These are phyloP conservation scores for Quercus tomentella DNA, from an alignment of 331 rosid species.

Conservation along the genomic window DNA sequence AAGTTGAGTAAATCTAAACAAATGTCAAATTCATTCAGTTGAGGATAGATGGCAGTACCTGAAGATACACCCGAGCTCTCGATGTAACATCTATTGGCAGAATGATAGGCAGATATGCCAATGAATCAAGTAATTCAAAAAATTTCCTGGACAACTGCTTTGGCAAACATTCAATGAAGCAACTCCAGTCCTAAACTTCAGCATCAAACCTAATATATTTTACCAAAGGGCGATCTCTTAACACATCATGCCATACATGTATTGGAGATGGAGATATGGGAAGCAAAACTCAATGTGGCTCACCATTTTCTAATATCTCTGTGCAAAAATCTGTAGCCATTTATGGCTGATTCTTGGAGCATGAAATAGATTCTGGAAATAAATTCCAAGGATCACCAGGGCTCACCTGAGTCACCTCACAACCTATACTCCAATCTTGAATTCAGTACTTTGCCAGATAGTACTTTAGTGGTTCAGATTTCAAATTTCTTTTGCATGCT, in stretches of 20 bases:
- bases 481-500: slow-evolving; percentile 15
- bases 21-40: neutral
- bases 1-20: neutral
- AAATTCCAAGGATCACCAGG: neutral
- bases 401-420: neutral
- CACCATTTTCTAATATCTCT: slow-evolving; percentile 32
- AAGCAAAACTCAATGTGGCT: slow-evolving; percentile 30
- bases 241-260: slow-evolving; percentile 19
- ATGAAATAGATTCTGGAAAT: slow-evolving; percentile 10
- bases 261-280: slow-evolving; percentile 22
- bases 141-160: slow-evolving; percentile 21
- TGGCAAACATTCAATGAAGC: slow-evolving; percentile 10
- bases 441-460: slow-evolving; percentile 16
- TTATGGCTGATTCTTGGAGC: slow-evolving; percentile 18
- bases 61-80: slow-evolving; percentile 17
- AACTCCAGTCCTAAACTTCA: slow-evolving; percentile 21
- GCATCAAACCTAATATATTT: slow-evolving; percentile 18
- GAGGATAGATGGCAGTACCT: slow-evolving; percentile 34
- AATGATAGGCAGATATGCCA: slow-evolving; percentile 12
- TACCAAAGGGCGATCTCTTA: slow-evolving; percentile 20
- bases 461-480: slow-evolving; percentile 28
- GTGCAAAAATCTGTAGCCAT: slow-evolving; percentile 20
- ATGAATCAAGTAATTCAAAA: slow-evolving; percentile 24
- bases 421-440: neutral
- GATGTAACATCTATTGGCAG: slow-evolving; percentile 28